Evolutionary conservation across 2,329 filamentous ascomycete genomes (phyloP), one percentile per base, ranked within the genome.

Genomic region (Penicillium sp.): DNA sequence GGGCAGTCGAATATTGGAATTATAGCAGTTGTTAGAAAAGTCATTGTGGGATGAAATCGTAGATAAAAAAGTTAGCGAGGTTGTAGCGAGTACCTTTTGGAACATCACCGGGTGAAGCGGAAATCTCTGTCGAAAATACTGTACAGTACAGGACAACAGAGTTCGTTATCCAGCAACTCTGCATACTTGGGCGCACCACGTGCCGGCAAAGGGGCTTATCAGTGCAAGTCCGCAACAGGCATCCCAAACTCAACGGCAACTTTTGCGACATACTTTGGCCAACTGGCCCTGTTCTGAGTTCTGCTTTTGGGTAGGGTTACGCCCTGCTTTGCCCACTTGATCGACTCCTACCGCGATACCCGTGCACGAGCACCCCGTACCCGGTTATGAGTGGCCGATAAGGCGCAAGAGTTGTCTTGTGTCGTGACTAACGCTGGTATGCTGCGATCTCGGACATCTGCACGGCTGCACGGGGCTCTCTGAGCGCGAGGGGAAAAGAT

Each of bases 191-290:
- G 22, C 9, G 24, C 22, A 56, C 50, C 60, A 63, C 60, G 60
- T 63, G 60, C 58, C 35, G 43, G 36, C 35, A 57, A n/a, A 51
- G 33, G 24, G 60, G 46, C 60, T 63, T 63, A 63, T 63, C 60
- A 62, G 55, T 27, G 24, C 24, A 27, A 27, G 24, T 24, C 22
- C 22, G n/a, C n/a, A 40, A 19, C n/a, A 19, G 39, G 39, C 39
- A 41, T 18, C 39, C 39, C 18, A 41, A 19, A 41, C n/a, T 13
- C 31, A 31, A 31, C 31, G 31, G 31, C 10, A 10, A 31, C 31
- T 31, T 31, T 31, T 31, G 31, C 31, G 9, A 31, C 6, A 31
- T 31, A 31, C 31, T 31, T 31, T 31, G 10, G 31, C 31, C 31
- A 31, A 9, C 31, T 27, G 24, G 24, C 24, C 24, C 24, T 27